A percentile compares a stretch with the other conserved stretches of the same genome.
Conservation (phyloP, 2,329 filamentous ascomycete species). For the Hypoxylon sp. region DNA sequence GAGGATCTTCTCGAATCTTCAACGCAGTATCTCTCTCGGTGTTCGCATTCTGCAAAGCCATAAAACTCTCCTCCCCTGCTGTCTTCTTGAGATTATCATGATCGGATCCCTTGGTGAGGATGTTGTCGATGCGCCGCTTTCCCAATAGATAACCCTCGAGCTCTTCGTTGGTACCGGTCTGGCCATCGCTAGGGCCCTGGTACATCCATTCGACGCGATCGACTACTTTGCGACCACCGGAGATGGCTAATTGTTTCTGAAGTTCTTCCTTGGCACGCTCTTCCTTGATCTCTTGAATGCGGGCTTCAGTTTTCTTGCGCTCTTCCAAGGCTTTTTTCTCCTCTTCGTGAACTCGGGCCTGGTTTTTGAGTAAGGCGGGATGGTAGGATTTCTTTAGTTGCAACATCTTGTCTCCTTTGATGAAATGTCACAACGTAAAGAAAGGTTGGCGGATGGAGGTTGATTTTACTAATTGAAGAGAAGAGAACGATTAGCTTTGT, state of each 20-base stretch:
- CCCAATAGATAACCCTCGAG: slow-evolving; percentile 93
- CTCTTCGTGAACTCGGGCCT: slow-evolving; percentile 87
- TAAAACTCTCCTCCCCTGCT: slow-evolving; percentile 65
- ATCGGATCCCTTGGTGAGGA: slow-evolving; percentile 81
- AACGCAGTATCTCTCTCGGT: slow-evolving; percentile 79
- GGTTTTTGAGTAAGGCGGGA: slow-evolving; percentile 88
- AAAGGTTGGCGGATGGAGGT: not conserved
- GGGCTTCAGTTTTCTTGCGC: slow-evolving; percentile 90
- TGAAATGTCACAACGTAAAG: no score
- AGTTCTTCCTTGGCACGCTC: slow-evolving; percentile 93
- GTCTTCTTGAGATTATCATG: slow-evolving; percentile 83
- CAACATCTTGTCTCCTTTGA: slow-evolving; percentile 96
- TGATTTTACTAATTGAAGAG: no score
- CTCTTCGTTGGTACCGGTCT: slow-evolving; percentile 82
- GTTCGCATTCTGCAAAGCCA: slow-evolving; percentile 74
- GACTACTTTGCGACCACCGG: slow-evolving; percentile 80
- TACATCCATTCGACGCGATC: slow-evolving; percentile 99
- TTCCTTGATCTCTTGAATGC: slow-evolving; percentile 91
- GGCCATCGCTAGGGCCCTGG: slow-evolving; percentile 80
- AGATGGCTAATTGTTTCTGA: slow-evolving; percentile 86
- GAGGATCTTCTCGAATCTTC: slow-evolving; percentile 90
- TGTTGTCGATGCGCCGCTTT: slow-evolving; percentile 87
- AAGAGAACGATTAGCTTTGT: slow-evolving; percentile 5
- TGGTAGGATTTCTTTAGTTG: slow-evolving; percentile 97
- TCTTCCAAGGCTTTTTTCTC: slow-evolving; percentile 93